Conservation (phyloP, 169 alveolate species). For the Cryptosporidium sp. region DNA sequence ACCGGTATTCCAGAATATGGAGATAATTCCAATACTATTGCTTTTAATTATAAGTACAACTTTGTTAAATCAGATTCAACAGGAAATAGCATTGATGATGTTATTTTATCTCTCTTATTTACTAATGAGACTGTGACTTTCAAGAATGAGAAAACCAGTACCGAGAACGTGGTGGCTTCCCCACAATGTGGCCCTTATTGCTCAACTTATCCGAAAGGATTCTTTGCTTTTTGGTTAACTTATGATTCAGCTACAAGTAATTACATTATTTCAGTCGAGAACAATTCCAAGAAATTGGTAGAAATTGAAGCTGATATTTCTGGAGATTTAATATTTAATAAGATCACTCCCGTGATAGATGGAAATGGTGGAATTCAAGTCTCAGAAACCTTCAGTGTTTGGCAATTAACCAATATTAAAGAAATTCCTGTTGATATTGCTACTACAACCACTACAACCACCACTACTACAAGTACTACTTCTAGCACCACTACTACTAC, state of each 20-base stretch:
- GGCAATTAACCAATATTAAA: background rate
- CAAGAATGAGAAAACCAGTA: background rate
- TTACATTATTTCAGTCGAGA: constrained; percentile 29
- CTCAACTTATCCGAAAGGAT: constrained; percentile 69
- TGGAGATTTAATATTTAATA: too few species aligned
- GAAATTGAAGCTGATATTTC: constrained; percentile 10
- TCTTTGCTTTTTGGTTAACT: constrained; percentile 67
- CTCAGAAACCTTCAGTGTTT: background rate
- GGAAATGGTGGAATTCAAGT: background rate
- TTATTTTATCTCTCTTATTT: too few species aligned
- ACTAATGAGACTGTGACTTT: background rate
- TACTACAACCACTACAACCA: constrained; percentile 42
- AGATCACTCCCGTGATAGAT: too few species aligned
- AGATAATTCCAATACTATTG: too few species aligned
- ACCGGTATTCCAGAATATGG: constrained; percentile 14
- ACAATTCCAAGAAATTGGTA: constrained; percentile 24
- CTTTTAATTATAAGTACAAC: too few species aligned
- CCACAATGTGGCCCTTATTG: constrained; percentile 76
- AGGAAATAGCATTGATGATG: too few species aligned
- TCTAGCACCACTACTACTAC: too few species aligned
- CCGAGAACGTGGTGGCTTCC: background rate
- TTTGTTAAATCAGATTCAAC: too few species aligned
- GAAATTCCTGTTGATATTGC: too few species aligned
- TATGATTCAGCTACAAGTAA: constrained; percentile 10
- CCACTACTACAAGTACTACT: too few species aligned